A percentile compares a stretch with the other conserved stretches of the same genome.
phyloP scores from a whole-genome alignment of 352 stramenopile genomes.

The Phytophthora uliginosa region DNA sequence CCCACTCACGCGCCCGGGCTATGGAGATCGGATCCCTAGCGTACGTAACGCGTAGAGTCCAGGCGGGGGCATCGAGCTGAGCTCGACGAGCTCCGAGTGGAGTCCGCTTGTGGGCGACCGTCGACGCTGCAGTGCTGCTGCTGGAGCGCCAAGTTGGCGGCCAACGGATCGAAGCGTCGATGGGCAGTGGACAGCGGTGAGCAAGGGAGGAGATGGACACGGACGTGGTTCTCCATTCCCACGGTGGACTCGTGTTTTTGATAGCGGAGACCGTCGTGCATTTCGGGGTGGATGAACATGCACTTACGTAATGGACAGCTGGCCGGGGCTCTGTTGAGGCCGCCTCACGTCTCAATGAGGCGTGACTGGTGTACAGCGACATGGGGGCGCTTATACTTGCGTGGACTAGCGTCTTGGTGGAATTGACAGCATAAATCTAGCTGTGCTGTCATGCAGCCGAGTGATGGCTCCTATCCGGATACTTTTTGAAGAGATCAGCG shows the following conservation, averaged over 20 bases:
- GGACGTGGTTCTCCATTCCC: background rate
- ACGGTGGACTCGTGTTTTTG: background rate
- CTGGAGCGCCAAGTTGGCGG: too few species aligned
- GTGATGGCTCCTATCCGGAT: background rate
- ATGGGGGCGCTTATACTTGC: background rate
- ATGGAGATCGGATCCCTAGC: constrained; percentile 36
- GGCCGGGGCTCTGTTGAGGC: constrained; percentile 1
- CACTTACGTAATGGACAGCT: constrained; percentile 20
- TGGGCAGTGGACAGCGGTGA: background rate
- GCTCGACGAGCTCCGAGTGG: too few species aligned
- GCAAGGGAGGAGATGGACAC: background rate
- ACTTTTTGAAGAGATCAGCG: too few species aligned
- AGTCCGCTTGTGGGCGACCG: background rate
- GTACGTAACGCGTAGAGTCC: constrained; percentile 40
- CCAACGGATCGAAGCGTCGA: background rate
- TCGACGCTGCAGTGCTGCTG: background rate
- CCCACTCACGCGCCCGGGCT: constrained; percentile 23
- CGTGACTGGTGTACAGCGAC: too few species aligned
- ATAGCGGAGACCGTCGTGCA: constrained; percentile 21
- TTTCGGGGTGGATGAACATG: constrained; percentile 24
- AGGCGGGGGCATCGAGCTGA: background rate
- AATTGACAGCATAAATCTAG: background rate
- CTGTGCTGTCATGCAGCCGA: background rate
- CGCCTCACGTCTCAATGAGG: too few species aligned
- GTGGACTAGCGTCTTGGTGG: background rate